Conservation (phyloP, 2,329 filamentous ascomycete species). For the Aspergillus tamarii region DNA sequence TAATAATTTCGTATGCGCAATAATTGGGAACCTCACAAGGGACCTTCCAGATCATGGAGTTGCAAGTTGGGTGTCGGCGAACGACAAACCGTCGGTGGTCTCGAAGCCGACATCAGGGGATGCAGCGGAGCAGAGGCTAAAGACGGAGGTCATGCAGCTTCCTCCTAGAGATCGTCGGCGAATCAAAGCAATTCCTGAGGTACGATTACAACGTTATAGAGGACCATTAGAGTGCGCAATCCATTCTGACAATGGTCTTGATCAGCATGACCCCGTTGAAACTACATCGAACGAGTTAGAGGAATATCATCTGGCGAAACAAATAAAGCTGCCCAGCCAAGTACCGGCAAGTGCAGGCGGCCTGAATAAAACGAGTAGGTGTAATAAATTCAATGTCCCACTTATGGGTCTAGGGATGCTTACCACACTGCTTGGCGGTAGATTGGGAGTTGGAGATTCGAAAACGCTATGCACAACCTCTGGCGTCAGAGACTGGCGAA, state of each 20-base stretch:
- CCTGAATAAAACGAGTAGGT: constrained; percentile 76
- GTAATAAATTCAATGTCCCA: constrained; percentile 14
- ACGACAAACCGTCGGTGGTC: constrained; percentile 54
- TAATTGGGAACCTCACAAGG: constrained; percentile 62
- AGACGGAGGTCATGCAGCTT: constrained; percentile 66
- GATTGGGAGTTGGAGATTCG: constrained; percentile 68
- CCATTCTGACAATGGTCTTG: constrained; percentile 12
- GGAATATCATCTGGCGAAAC: constrained; percentile 49
- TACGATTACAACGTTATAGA: constrained; percentile 28
- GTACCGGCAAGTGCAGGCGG: constrained; percentile 71
- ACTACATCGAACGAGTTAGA: constrained; percentile 39
- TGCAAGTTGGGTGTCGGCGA: constrained; percentile 66
- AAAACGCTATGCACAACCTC: constrained; percentile 65
- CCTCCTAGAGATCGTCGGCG: constrained; percentile 63
- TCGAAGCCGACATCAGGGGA: constrained; percentile 59
- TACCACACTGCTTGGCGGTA: constrained; percentile 25
- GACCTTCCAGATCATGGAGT: constrained; percentile 66
- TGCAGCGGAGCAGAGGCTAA: constrained; percentile 64
- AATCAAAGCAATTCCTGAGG: constrained; percentile 58
- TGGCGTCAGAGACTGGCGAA: constrained; percentile 64
- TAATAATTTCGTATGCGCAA: constrained; percentile 63
- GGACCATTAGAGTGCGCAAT: background rate
- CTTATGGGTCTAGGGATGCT: constrained; percentile 12
- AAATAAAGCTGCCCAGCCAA: constrained; percentile 60
- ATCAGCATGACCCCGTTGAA: constrained; percentile 42